A percentile compares a stretch with the other conserved stretches of the same genome.
These are phyloP conservation scores for Tephrocybe sp. DNA, from an alignment of 768 basidiomycete species.

Conservation along the genomic window DNA sequence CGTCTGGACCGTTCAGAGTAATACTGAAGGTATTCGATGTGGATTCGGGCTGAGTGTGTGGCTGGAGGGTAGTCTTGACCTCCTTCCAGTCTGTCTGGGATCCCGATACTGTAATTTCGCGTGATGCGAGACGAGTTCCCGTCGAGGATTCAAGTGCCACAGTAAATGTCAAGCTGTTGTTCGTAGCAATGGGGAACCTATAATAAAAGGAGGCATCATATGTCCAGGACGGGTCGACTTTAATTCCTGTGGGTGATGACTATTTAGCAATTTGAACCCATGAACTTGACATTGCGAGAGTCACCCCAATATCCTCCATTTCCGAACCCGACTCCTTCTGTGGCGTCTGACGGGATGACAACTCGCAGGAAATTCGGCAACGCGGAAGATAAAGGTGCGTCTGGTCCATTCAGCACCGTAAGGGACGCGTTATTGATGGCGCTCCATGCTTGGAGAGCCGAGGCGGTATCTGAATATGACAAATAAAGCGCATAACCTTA, in stretches of 20 bases:
- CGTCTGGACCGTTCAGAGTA: slow-evolving; percentile 1
- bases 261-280: not conserved
- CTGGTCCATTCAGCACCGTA: slow-evolving; percentile 45
- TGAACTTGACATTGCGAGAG: slow-evolving; percentile 3
- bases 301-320: slow-evolving; percentile 59
- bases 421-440: slow-evolving; percentile 45
- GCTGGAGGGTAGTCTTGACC: slow-evolving; percentile 27
- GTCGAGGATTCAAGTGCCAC: slow-evolving; percentile 44
- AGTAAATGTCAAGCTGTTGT: slow-evolving; percentile 37
- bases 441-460: slow-evolving; percentile 51
- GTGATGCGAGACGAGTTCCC: slow-evolving; percentile 41
- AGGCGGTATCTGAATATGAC: slow-evolving; percentile 37
- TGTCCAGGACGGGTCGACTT: slow-evolving; percentile 44
- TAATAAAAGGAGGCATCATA: slow-evolving; percentile 64
- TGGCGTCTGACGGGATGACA: slow-evolving; percentile 34
- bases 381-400: slow-evolving; percentile 48
- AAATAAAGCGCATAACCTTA: not conserved
- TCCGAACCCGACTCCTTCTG: slow-evolving; percentile 47
- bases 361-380: slow-evolving; percentile 63
- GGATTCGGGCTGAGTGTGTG: not conserved
- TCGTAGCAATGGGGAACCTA: slow-evolving; percentile 44
- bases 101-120: slow-evolving; percentile 34
- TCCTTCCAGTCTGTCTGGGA: slow-evolving; percentile 50
- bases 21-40: slow-evolving; percentile 36
- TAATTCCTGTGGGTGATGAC: slow-evolving; percentile 41